These are phyloP conservation scores for Botrytis elliptica DNA, from an alignment of 2,329 filamentous ascomycete species.

Conservation along the genomic window DNA sequence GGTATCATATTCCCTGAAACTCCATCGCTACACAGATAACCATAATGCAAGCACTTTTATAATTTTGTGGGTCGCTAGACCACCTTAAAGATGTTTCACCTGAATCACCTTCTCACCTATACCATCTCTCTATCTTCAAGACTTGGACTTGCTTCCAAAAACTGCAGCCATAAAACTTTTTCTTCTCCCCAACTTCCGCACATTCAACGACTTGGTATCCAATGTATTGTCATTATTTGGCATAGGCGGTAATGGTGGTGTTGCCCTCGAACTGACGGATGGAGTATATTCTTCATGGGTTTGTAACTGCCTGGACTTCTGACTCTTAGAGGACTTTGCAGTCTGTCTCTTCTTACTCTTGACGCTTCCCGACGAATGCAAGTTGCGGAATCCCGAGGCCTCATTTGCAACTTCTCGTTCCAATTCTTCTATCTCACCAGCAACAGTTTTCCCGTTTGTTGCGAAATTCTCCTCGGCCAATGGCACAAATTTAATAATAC, in stretches of 20 bases:
- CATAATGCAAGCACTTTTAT: slow-evolving; percentile 4
- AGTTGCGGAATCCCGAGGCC: slow-evolving; percentile 25
- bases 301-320: slow-evolving; percentile 29
- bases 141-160: slow-evolving; percentile 40
- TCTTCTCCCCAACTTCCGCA: slow-evolving; percentile 41
- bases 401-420: slow-evolving; percentile 29
- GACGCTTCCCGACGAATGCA: slow-evolving; percentile 25
- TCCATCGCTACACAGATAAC: slow-evolving; percentile 23
- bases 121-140: not conserved
- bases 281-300: slow-evolving; percentile 34
- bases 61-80: not conserved
- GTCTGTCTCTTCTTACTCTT: slow-evolving; percentile 41
- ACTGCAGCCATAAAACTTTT: slow-evolving; percentile 50
- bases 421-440: slow-evolving; percentile 62
- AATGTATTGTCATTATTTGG: slow-evolving; percentile 27
- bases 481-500: slow-evolving; percentile 70
- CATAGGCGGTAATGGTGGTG: slow-evolving; percentile 33
- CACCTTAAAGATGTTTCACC: not conserved
- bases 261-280: slow-evolving; percentile 22
- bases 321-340: slow-evolving; percentile 40
- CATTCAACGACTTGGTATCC: slow-evolving; percentile 33
- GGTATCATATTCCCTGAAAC: slow-evolving; percentile 16
- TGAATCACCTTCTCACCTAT: not conserved
- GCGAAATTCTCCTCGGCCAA: slow-evolving; percentile 71
- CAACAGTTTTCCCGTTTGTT: slow-evolving; percentile 66